Evolutionary conservation across 495 filamentous ascomycete genomes (phyloP).

Genomic region (Aspergillus steynii): DNA sequence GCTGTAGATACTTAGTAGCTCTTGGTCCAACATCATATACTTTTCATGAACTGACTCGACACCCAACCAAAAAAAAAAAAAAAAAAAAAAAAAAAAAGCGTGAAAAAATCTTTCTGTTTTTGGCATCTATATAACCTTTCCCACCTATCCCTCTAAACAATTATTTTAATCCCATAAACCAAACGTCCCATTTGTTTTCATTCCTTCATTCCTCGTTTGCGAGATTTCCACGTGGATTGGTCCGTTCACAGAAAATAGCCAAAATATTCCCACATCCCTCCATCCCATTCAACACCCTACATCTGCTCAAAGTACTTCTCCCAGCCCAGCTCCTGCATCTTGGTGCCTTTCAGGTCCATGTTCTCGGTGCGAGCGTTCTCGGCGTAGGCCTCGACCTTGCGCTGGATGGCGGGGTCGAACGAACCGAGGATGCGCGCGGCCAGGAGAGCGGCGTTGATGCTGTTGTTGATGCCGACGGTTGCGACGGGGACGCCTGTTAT

Average conservation of each 20-base stretch:
- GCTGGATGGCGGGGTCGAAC: slow-evolving; percentile 57
- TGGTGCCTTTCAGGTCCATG: slow-evolving; percentile 54
- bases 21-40: too few species aligned
- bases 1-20: too few species aligned
- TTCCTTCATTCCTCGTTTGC: neutral
- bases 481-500: slow-evolving; percentile 73
- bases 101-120: neutral
- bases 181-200: neutral
- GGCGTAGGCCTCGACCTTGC: slow-evolving; percentile 68
- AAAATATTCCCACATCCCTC: neutral
- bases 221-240: neutral
- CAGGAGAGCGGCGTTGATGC: slow-evolving; percentile 84
- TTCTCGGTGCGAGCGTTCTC: slow-evolving; percentile 66
- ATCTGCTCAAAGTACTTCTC: slow-evolving; percentile 67
- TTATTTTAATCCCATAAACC: neutral
- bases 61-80: too few species aligned
- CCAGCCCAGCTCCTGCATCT: slow-evolving; percentile 61
- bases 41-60: too few species aligned
- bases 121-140: neutral
- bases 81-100: too few species aligned
- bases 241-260: neutral
- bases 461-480: slow-evolving; percentile 92
- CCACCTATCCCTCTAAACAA: neutral
- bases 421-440: slow-evolving; percentile 82
- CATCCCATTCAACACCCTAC: slow-evolving; percentile 22